These are phyloP conservation scores for Rutstroemia sp. DNA, from an alignment of 2,329 filamentous ascomycete genomes.

Conservation along the genomic window DNA sequence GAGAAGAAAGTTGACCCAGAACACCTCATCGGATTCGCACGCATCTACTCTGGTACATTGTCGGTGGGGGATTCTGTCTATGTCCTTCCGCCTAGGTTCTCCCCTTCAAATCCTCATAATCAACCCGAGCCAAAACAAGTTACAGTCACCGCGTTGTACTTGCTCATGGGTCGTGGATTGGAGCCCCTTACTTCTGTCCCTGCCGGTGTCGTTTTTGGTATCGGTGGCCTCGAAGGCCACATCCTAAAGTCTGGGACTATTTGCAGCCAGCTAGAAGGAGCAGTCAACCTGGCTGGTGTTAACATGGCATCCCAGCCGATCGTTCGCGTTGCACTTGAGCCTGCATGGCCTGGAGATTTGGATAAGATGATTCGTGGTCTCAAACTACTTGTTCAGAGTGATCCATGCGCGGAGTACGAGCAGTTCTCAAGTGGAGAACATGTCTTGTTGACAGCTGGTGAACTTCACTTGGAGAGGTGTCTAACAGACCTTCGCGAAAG, in stretches of 20 bases:
- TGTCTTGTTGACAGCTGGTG: constrained; percentile 87
- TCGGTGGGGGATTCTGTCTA: constrained; percentile 87
- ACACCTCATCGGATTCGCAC: constrained; percentile 87
- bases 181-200: constrained; percentile 79
- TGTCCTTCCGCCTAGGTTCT: constrained; percentile 88
- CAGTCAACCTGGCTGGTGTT: constrained; percentile 85
- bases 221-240: constrained; percentile 83
- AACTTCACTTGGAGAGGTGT: constrained; percentile 89
- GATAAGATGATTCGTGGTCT: constrained; percentile 92
- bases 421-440: constrained; percentile 90
- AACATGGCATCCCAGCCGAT: constrained; percentile 78
- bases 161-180: constrained; percentile 89
- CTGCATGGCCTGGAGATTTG: constrained; percentile 79
- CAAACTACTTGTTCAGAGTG: constrained; percentile 81
- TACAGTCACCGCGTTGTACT: constrained; percentile 79
- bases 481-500: constrained; percentile 87
- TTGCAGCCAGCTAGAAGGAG: constrained; percentile 78
- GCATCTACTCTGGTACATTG: constrained; percentile 85
- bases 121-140: constrained; percentile 72
- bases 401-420: constrained; percentile 93
- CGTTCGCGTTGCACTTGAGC: constrained; percentile 92
- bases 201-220: constrained; percentile 91
- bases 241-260: constrained; percentile 95
- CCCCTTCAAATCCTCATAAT: constrained; percentile 66
- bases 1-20: constrained; percentile 66